phyloP scores from a whole-genome alignment of 139 green algal genomes.

The Monoraphidium neglectum region DNA sequence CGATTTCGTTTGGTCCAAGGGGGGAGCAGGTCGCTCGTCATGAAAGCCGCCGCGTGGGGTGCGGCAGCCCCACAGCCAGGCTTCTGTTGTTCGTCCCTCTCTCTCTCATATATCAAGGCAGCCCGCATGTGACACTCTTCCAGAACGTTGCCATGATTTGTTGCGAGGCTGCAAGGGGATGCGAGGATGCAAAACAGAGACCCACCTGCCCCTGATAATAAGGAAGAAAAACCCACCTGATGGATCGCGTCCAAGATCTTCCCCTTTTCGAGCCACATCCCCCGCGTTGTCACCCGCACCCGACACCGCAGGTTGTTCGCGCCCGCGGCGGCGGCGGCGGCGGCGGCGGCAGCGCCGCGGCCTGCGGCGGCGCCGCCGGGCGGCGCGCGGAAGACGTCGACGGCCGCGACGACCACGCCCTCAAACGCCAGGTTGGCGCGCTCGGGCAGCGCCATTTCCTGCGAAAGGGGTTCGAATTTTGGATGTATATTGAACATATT shows the following conservation, averaged over 20 bases:
- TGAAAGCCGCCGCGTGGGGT: too few relatives aligned
- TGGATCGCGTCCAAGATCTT: background rate
- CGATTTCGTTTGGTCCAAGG: background rate
- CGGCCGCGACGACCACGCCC: conserved; percentile 86
- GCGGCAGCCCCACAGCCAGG: too few relatives aligned
- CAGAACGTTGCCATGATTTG: too few relatives aligned
- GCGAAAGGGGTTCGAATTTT: background rate
- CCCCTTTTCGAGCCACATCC: conserved; percentile 6
- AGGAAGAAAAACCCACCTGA: background rate
- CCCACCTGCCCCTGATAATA: too few relatives aligned
- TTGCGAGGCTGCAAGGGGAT: too few relatives aligned
- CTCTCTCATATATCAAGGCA: too few relatives aligned
- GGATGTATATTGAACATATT: too few relatives aligned
- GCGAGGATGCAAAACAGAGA: too few relatives aligned
- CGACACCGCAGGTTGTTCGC: conserved; percentile 22
- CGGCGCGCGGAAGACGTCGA: conserved; percentile 69
- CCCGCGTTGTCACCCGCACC: conserved; percentile 81
- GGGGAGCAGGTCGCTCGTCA: background rate
- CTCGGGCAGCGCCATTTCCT: conserved; percentile 91
- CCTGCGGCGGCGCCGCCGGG: conserved; percentile 13
- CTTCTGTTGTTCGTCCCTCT: too few relatives aligned
- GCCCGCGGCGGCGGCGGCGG: background rate
- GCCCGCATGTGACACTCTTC: too few relatives aligned
- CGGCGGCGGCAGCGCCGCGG: background rate
- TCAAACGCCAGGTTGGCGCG: conserved; percentile 83